phyloP scores from a whole-genome alignment of 2,329 filamentous ascomycete genomes.

The Harringtonia aguacate region DNA sequence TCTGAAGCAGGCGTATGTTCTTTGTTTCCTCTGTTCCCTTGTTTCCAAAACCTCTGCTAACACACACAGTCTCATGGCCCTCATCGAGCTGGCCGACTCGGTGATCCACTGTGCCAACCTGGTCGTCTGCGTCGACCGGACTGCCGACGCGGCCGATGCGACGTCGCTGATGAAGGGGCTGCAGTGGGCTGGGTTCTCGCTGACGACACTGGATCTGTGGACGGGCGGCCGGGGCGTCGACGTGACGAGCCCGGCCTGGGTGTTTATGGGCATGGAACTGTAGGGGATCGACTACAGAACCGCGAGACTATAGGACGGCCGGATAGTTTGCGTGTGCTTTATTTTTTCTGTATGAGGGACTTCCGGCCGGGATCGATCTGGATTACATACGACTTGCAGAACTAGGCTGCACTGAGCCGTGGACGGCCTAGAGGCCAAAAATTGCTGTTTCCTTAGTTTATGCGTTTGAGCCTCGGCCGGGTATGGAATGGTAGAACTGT shows the following conservation, averaged over 20 bases:
- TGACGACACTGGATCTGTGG: constrained; percentile 72
- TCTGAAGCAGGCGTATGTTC: constrained; percentile 73
- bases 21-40: background rate
- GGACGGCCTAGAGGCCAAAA: too few relatives aligned
- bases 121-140: constrained; percentile 71
- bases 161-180: constrained; percentile 68
- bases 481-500: too few relatives aligned
- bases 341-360: constrained; percentile 2
- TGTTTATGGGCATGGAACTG: constrained; percentile 83
- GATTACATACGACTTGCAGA: too few relatives aligned
- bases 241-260: constrained; percentile 61
- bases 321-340: constrained; percentile 1
- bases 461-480: too few relatives aligned
- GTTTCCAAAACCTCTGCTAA: constrained; percentile 3
- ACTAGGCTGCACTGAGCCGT: too few relatives aligned
- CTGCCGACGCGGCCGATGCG: constrained; percentile 48
- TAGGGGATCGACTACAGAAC: constrained; percentile 27
- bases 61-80: constrained; percentile 63
- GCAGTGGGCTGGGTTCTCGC: constrained; percentile 86
- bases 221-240: constrained; percentile 32
- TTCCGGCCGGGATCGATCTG: background rate
- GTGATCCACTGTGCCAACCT: constrained; percentile 68
- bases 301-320: too few relatives aligned
- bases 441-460: too few relatives aligned
- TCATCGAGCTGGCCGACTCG: constrained; percentile 76